Evolutionary conservation across 2,329 filamentous ascomycete species (phyloP), one percentile per base, ranked within the genome.

Genomic region (Colletotrichum lentis): DNA sequence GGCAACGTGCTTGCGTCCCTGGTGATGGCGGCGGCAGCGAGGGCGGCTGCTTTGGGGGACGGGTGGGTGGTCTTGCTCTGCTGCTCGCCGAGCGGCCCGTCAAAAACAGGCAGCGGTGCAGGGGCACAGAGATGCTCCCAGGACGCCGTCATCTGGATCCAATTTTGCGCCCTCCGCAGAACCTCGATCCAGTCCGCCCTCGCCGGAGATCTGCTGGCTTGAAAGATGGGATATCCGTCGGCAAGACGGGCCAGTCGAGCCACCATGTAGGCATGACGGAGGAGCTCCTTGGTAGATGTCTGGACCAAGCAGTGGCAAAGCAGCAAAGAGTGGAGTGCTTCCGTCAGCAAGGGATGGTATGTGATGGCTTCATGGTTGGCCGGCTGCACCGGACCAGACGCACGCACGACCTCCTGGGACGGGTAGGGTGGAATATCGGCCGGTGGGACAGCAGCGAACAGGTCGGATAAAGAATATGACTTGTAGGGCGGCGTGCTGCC

Each of bases 131-230:
- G 84, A 2, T 80, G 81, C 70, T 94, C 91, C 93, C 92, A 96
- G 1, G 84, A 83, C 3, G 84, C 79, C 2, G 78, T 76, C 10
- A 96, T 83, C 7, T 86, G 83, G 59, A 95, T 84, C 90, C 90
- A 93, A 74, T 92, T 91, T 41, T 87, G 83, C 0, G 86, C 84
- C 37, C 87, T 85, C 0, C 89, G 85, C 11, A 96, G 77, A 0
- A 95, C 83, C 77, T 95, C 91, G 55, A 90, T 87, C 92, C 92
- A 96, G 78, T 96, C 93, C 3, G 90, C 86, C 59, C 91, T 88
- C 2, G 91, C 89, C 1, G 91, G 89, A 3, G 88, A 91, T 57
- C 90, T 84, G 27, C 90, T 88, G 0, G 89, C 84, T 71, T 94
- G 88, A 75, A 96, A 95, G 56, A 95, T 86, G 0, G 93, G 93